These are phyloP conservation scores for Vinca major DNA, from an alignment of 305 asterid species.

Conservation along the genomic window DNA sequence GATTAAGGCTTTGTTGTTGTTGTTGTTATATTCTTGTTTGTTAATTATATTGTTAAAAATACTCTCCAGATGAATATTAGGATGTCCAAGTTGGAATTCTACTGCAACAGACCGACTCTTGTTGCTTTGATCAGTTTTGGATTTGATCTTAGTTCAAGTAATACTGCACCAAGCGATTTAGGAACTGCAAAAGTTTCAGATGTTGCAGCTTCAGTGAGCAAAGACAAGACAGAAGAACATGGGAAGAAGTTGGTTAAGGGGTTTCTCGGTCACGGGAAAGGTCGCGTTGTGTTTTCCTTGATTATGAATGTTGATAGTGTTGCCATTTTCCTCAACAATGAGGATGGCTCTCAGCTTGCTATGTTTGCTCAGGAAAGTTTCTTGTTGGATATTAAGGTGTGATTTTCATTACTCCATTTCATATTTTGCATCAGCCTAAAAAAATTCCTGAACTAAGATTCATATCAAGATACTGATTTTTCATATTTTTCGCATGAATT, in stretches of 20 bases:
- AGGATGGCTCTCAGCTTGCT: slow-evolving; percentile 93
- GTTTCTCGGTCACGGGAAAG: slow-evolving; percentile 81
- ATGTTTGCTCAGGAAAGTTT: slow-evolving; percentile 96
- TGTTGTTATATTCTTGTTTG: slow-evolving; percentile 14
- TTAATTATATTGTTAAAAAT: slow-evolving; percentile 12
- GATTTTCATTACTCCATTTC: slow-evolving; percentile 6
- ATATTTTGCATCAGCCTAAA: neutral
- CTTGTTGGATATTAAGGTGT: slow-evolving; percentile 81
- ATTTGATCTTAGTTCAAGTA: slow-evolving; percentile 49
- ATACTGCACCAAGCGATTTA: slow-evolving; percentile 27
- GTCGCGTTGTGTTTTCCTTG: slow-evolving; percentile 77
- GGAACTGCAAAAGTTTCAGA: slow-evolving; percentile 25
- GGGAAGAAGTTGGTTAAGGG: slow-evolving; percentile 63
- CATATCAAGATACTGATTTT: neutral
- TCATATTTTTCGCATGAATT: slow-evolving; percentile 18
- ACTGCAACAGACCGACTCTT: slow-evolving; percentile 91
- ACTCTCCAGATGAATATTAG: slow-evolving; percentile 69
- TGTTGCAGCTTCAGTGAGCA: slow-evolving; percentile 36
- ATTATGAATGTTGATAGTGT: slow-evolving; percentile 91
- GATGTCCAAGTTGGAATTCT: slow-evolving; percentile 94
- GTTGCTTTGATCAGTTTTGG: slow-evolving; percentile 89
- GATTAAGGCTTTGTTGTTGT: too few relatives aligned
- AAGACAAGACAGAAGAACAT: slow-evolving; percentile 56
- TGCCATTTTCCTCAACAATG: slow-evolving; percentile 82
- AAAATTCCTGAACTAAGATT: neutral